A percentile compares a stretch with the other conserved stretches of the same genome.
Evolutionary conservation across 2,329 filamentous ascomycete genomes (phyloP).

Genomic region (Aspergillus sp.): DNA sequence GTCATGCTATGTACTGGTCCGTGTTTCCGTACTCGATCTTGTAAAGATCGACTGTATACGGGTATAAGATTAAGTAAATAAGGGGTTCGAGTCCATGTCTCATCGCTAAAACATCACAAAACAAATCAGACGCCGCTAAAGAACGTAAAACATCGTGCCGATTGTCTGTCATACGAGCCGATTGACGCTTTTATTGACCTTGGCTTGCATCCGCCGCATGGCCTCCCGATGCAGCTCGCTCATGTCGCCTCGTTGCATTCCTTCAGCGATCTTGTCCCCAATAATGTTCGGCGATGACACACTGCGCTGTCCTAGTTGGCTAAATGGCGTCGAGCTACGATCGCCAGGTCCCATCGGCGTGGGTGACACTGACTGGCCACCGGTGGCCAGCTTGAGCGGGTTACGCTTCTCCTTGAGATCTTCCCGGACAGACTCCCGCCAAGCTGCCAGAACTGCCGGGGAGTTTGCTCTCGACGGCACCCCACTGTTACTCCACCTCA

Average conservation of each 20-base stretch:
- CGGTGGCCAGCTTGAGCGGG: constrained; percentile 25
- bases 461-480: constrained; percentile 19
- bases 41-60: neutral
- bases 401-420: constrained; percentile 52
- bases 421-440: constrained; percentile 64
- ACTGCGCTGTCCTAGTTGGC: constrained; percentile 56
- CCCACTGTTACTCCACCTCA: constrained; percentile 12
- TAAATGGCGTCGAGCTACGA: constrained; percentile 56
- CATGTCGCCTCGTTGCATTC: constrained; percentile 74
- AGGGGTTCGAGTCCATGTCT: neutral
- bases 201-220: constrained; percentile 74
- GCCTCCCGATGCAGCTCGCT: constrained; percentile 75
- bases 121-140: constrained; percentile 8
- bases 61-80: neutral
- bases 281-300: constrained; percentile 55
- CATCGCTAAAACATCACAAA: constrained; percentile 3
- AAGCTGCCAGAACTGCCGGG: constrained; percentile 63
- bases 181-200: constrained; percentile 45
- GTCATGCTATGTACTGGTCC: too few relatives aligned
- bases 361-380: constrained; percentile 16
- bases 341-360: constrained; percentile 20
- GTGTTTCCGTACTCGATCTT: neutral
- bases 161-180: constrained; percentile 5
- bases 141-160: constrained; percentile 4
- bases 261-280: constrained; percentile 67